These are phyloP conservation scores for Mucor circinelloides DNA, from an alignment of 371 early-diverging fungal species.

Conservation along the genomic window DNA sequence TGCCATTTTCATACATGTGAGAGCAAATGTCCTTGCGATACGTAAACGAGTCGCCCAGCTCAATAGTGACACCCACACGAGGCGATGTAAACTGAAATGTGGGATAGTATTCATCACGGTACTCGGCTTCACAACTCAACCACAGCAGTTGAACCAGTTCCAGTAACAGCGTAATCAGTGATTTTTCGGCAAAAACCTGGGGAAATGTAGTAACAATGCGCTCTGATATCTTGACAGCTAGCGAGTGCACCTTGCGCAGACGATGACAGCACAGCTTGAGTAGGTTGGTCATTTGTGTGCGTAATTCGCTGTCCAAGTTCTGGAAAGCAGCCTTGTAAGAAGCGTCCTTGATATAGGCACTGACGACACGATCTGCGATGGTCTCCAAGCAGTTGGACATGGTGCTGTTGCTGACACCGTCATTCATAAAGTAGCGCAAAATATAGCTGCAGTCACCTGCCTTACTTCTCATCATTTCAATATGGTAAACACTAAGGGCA, in stretches of 20 bases:
- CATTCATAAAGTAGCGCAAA: conserved; percentile 83
- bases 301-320: conserved; percentile 48
- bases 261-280: conserved; percentile 73
- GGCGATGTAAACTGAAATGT: conserved; percentile 72
- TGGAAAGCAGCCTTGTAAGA: conserved; percentile 53
- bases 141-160: conserved; percentile 81
- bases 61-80: conserved; percentile 68
- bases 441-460: conserved; percentile 73
- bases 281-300: conserved; percentile 62
- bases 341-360: conserved; percentile 59
- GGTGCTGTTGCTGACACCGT: conserved; percentile 73
- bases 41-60: conserved; percentile 74
- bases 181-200: conserved; percentile 72
- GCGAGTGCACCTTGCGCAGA: conserved; percentile 65
- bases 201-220: conserved; percentile 64
- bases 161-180: conserved; percentile 61
- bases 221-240: conserved; percentile 61
- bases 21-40: conserved; percentile 75
- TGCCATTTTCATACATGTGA: conserved; percentile 63
- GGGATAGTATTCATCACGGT: conserved; percentile 81
- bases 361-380: conserved; percentile 67
- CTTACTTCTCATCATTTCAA: conserved; percentile 80
- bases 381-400: conserved; percentile 62
- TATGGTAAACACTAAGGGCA: conserved; percentile 81
- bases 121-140: conserved; percentile 82